Evolutionary conservation across 2,329 filamentous ascomycete genomes (phyloP).

Genomic region (Colletotrichum sp.): DNA sequence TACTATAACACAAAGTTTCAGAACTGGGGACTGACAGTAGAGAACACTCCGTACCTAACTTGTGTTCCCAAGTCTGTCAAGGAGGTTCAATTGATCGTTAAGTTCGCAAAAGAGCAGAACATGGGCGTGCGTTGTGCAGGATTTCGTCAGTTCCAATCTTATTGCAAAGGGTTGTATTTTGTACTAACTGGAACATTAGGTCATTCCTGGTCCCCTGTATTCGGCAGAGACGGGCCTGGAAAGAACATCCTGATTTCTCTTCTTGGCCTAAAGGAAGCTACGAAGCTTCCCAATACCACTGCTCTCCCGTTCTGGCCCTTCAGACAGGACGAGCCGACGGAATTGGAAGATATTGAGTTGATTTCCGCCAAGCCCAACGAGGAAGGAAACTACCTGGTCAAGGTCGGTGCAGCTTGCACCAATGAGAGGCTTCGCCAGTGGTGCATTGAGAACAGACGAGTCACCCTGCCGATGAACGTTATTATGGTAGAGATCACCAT

Average conservation of each 20-base stretch:
- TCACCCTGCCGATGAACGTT: conserved; percentile 48
- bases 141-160: conserved; percentile 32
- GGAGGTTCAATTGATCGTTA: conserved; percentile 45
- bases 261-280: conserved; percentile 40
- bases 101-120: conserved; percentile 35
- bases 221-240: conserved; percentile 37
- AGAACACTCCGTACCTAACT: conserved; percentile 42
- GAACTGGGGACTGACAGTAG: conserved; percentile 46
- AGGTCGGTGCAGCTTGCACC: conserved; percentile 47
- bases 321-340: conserved; percentile 28
- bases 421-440: conserved; percentile 51
- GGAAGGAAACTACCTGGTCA: conserved; percentile 37
- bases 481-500: conserved; percentile 54
- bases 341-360: conserved; percentile 45
- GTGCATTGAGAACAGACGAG: conserved; percentile 43
- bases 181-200: not conserved
- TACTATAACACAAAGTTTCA: conserved; percentile 36
- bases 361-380: conserved; percentile 28
- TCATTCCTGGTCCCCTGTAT: conserved; percentile 48
- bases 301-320: conserved; percentile 30
- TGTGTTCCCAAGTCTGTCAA: conserved; percentile 45
- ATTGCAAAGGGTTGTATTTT: not conserved
- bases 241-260: conserved; percentile 45
- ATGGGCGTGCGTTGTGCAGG: conserved; percentile 45
- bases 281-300: conserved; percentile 40